These are phyloP conservation scores for Lipomyces spencermartinsiae DNA, from an alignment of 805 yeast genomes.

Conservation along the genomic window DNA sequence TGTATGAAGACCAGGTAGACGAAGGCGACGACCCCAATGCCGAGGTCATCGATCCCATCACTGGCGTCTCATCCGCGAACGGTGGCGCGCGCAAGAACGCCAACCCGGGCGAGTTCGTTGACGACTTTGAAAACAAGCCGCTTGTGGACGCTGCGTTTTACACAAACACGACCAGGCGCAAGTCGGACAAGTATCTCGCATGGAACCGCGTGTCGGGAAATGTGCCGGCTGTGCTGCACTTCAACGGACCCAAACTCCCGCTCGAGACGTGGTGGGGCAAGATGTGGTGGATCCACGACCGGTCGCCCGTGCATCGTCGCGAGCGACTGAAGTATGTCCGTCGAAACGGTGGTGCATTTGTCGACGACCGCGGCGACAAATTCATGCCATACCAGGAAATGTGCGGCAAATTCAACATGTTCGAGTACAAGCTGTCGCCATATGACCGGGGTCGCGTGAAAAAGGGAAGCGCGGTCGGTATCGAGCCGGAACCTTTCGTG, in stretches of 20 bases:
- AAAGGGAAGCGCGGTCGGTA: conserved; percentile 19
- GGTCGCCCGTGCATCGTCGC: conserved; percentile 25
- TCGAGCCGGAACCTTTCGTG: conserved; percentile 36
- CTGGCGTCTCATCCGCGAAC: conserved; percentile 10
- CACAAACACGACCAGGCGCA: conserved; percentile 12
- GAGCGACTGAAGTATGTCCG: conserved; percentile 32
- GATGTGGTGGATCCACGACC: conserved; percentile 38
- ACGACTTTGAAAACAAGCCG: conserved; percentile 12
- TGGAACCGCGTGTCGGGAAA: conserved; percentile 35
- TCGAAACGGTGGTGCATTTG: conserved; percentile 29
- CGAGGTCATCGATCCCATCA: conserved; percentile 7
- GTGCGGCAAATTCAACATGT: conserved; percentile 35
- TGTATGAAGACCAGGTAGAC: conserved; percentile 31
- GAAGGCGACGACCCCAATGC: conserved; percentile 16
- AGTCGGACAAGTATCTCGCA: conserved; percentile 26
- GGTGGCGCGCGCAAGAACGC: conserved; percentile 6
- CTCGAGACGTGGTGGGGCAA: conserved; percentile 36
- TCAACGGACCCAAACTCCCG: conserved; percentile 36
- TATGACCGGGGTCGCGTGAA: conserved; percentile 17
- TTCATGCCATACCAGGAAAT: conserved; percentile 29
- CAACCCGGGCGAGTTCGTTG: conserved; percentile 11
- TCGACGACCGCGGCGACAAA: conserved; percentile 29
- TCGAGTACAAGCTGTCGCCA: conserved; percentile 26
- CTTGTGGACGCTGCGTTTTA: conserved; percentile 22
- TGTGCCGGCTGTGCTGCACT: conserved; percentile 32